Evolutionary conservation across 2,329 filamentous ascomycete species (phyloP), one percentile per base, ranked within the genome.

Genomic region (Seiridium cupressi): DNA sequence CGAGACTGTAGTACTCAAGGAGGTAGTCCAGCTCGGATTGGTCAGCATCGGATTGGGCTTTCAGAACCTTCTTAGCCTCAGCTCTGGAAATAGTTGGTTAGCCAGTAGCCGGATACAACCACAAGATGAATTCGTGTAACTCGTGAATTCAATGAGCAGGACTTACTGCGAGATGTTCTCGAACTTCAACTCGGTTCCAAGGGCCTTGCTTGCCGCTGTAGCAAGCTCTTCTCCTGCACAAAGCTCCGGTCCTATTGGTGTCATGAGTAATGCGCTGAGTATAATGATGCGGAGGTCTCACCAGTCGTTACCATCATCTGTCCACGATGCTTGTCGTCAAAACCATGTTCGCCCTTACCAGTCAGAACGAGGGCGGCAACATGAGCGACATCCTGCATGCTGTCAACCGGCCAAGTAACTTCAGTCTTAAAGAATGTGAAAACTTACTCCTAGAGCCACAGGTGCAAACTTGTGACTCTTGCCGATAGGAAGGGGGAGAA

Each of bases 221-320:
- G 80, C 81, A 5, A 84, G 71, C 63, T 82, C 79, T 6, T 77
- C 66, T 11, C 81, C 80, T 3, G 74, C 72, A 34, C 73, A 74
- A 3, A 84, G 75, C 73, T 75, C 77, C 0, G 80, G 80, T 0
- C 79, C 79, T 78, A 44, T n/a, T 10, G 26, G 57, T 13, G 18
- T 34, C 35, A 44, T 42, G 1, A 42, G 38, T 42, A 42, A 26
- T 13, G 11, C 61, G 10, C 38, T 35, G 9, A 58, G 32, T 26
- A 55, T 18, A 44, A 18, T 36, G 51, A 11, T 35, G 18, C 7
- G 44, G 38, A 8, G 11, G 48, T 35, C 60, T 64, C 65, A 77
- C 78, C 78, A 1, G 80, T 83, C n/a, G 82, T 63, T 6, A 79
- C 71, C 74, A 83, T 82, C 66, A 83, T 76, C 68, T 83, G 80